Conservation (phyloP, 768 basidiomycete species). For the Exidia glandulosa region DNA sequence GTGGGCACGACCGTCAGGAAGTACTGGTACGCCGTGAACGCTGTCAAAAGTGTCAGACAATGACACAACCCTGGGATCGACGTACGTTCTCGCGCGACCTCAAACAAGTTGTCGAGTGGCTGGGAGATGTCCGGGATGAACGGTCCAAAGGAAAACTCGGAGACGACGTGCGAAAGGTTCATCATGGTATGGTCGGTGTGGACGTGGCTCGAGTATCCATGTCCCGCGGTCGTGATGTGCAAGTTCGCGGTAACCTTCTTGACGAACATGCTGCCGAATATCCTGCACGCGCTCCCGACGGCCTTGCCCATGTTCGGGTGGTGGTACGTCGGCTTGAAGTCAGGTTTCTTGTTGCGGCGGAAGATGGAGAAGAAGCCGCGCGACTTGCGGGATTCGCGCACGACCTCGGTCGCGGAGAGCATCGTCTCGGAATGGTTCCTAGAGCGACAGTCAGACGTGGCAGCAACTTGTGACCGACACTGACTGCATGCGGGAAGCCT, state of each 20-base stretch:
- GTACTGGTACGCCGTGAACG: constrained; percentile 87
- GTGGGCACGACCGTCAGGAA: constrained; percentile 94
- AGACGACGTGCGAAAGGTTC: constrained; percentile 94
- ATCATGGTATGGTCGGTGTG: constrained; percentile 84
- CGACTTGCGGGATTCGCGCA: constrained; percentile 62
- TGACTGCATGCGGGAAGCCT: constrained; percentile 63
- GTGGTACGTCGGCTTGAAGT: constrained; percentile 65
- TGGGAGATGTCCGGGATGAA: constrained; percentile 93
- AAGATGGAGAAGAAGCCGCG: constrained; percentile 61
- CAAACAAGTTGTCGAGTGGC: constrained; percentile 85
- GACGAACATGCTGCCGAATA: constrained; percentile 71
- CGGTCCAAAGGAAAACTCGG: constrained; percentile 94
- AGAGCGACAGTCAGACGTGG: not conserved
- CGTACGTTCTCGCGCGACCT: constrained; percentile 59
- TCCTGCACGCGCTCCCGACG: constrained; percentile 70
- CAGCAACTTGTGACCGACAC: constrained; percentile 7
- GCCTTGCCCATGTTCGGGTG: constrained; percentile 29
- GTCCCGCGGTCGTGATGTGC: constrained; percentile 89
- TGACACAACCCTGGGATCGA: constrained; percentile 6
- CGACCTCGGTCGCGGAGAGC: constrained; percentile 58
- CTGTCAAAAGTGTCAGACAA: constrained; percentile 27
- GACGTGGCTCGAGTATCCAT: constrained; percentile 79
- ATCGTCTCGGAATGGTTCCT: constrained; percentile 49
- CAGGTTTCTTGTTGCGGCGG: constrained; percentile 26
- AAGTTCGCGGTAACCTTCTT: constrained; percentile 92